Evolutionary conservation across 441 rosid species (phyloP).

Genomic region (Pelargonium australe): DNA sequence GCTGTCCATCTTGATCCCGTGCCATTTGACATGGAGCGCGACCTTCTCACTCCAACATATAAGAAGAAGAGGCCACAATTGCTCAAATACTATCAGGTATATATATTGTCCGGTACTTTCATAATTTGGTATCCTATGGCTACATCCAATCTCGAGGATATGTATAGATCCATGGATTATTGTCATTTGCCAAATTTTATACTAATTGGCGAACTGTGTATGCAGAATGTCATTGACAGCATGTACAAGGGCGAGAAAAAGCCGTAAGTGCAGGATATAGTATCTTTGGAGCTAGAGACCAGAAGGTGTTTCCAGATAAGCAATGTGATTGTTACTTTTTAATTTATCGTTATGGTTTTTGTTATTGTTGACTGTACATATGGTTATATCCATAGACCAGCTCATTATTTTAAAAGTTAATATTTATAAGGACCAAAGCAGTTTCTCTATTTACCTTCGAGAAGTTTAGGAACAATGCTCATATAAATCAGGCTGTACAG

Average conservation of each 20-base stretch:
- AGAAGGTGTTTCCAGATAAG: not conserved
- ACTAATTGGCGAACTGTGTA: not conserved
- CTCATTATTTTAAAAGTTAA: not conserved
- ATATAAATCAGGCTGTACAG: not conserved
- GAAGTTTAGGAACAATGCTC: not conserved
- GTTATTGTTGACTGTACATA: slow-evolving; percentile 21
- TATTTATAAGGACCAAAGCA: not conserved
- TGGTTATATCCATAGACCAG: slow-evolving; percentile 5
- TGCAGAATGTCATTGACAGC: slow-evolving; percentile 54
- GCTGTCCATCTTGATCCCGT: slow-evolving; percentile 79
- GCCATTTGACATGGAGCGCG: slow-evolving; percentile 79
- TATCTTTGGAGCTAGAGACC: not conserved
- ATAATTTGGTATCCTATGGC: too few species aligned
- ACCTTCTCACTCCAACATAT: slow-evolving; percentile 86
- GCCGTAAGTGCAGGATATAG: slow-evolving; percentile 28
- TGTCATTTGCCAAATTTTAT: not conserved
- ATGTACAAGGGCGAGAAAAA: slow-evolving; percentile 60
- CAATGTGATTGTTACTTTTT: not conserved
- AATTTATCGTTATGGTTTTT: not conserved
- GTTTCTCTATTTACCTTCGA: not conserved
- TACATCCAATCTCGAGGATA: too few species aligned
- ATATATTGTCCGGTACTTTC: too few species aligned
- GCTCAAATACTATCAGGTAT: slow-evolving; percentile 69
- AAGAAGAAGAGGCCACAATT: slow-evolving; percentile 95
- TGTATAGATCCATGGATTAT: too few species aligned